Base-by-base conservation (phyloP, 495 filamentous ascomycete species). In the Penicillium bovifimosum region DNA sequence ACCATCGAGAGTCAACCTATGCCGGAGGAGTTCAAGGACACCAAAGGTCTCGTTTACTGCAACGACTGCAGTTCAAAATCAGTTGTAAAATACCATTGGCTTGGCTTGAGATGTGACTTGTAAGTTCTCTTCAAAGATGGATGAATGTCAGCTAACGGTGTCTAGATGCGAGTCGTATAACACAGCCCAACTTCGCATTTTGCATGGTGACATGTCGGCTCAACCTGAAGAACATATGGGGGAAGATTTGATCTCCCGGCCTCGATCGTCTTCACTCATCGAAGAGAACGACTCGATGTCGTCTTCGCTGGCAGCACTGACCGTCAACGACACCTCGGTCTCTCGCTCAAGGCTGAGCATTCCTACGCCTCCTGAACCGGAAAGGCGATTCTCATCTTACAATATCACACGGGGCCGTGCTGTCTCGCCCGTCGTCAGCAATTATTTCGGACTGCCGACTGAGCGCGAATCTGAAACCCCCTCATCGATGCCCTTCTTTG, bases 61-160 rank as follows among this genome's bases (percentile, higher is more conserved):
- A 97, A 97, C 66, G 93, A 99, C 67, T 99, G 93, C 69, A 84
- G 82, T 35, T 86, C 87, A 16, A 95, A 91, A 65, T 88, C 84
- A 40, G 81, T 84, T 29, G 88, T 91, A 16, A 78, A 81, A 38
- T 99, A 95, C 62, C 93, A 99, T 65, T 99, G 95, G 89, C 72
- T 97, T 14, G 93, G 93, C 5, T 76, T 95, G 24, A 95, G 91
- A 71, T 99, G 93, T 67, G 82, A 81, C 24, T 79, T 90, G 70
- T 86, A 63, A 63, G 76, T 67, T 26, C 11, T 24, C 5, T 11
- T 31, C 7, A 5, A 18, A 9, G 11, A 20, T 3, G 9, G 11
- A 29, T 16, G 7, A 34, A 29, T 28, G 3, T 13, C 39, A 38
- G 53, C 63, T 71, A 41, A 74, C 48, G 7, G 6, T 11, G 32